Conservation (phyloP, 2,329 filamentous ascomycete species). For the Fusarium albidum region DNA sequence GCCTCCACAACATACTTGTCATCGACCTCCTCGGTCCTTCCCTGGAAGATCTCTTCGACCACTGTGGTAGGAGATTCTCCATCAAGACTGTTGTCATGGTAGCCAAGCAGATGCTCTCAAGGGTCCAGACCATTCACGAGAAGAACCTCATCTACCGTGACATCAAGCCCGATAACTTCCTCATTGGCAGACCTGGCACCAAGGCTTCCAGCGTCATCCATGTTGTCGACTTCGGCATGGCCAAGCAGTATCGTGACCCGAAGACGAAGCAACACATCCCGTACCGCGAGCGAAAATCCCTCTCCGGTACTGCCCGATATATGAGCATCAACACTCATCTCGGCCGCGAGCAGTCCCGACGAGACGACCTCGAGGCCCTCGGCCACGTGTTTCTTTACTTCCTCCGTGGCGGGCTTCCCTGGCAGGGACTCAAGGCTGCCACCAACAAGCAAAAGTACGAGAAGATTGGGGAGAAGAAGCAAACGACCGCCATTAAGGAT, state of each 20-base stretch:
- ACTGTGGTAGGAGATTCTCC: conserved; percentile 93
- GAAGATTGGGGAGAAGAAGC: conserved; percentile 99
- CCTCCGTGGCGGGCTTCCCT: conserved; percentile 73
- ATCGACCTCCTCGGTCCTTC: conserved; percentile 96
- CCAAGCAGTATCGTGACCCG: conserved; percentile 97
- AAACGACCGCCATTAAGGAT: conserved; percentile 96
- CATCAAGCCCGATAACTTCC: conserved; percentile 99
- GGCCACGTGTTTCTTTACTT: conserved; percentile 82
- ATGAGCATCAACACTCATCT: conserved; percentile 99
- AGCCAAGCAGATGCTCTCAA: conserved; percentile 97
- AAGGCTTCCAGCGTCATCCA: conserved; percentile 99
- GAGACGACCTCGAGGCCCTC: conserved; percentile 92
- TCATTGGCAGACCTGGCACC: conserved; percentile 90
- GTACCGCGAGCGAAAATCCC: conserved; percentile 94
- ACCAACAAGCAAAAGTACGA: conserved; percentile 98
- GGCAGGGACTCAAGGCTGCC: conserved; percentile 77
- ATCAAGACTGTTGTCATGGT: conserved; percentile 99
- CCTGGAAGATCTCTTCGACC: conserved; percentile 95
- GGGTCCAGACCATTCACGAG: conserved; percentile 94
- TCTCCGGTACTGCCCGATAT: conserved; percentile 96
- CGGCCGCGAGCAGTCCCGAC: conserved; percentile 92
- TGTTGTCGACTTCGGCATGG: conserved; percentile 99
- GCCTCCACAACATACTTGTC: conserved; percentile 97
- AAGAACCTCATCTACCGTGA: conserved; percentile 99
- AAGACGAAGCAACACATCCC: conserved; percentile 99